These are phyloP conservation scores for Mortierella hygrophila DNA, from an alignment of 192 early-diverging fungal genomes.

Conservation along the genomic window DNA sequence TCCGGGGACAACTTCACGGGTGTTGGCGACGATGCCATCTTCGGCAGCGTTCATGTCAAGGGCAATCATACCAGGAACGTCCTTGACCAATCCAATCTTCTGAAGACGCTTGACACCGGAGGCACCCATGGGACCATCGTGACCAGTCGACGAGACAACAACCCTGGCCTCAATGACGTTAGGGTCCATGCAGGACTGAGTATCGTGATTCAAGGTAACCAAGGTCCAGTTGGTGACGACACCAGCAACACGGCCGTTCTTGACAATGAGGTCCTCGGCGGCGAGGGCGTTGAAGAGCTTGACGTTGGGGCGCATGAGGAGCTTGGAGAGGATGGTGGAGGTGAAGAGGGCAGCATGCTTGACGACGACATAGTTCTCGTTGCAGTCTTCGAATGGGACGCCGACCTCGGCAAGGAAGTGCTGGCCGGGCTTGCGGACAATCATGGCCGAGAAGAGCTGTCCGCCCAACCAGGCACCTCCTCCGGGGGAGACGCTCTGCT, in stretches of 20 bases:
- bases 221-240: constrained; percentile 84
- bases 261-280: constrained; percentile 79
- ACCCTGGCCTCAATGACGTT: constrained; percentile 75
- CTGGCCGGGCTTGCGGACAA: constrained; percentile 79
- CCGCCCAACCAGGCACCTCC: constrained; percentile 83
- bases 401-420: constrained; percentile 73
- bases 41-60: constrained; percentile 81
- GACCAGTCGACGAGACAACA: constrained; percentile 74
- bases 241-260: constrained; percentile 68
- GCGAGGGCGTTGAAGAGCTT: constrained; percentile 83
- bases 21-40: constrained; percentile 73
- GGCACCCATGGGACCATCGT: constrained; percentile 80
- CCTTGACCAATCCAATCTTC: constrained; percentile 67
- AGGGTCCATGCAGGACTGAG: constrained; percentile 80
- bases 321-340: constrained; percentile 76
- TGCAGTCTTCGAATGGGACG: constrained; percentile 76
- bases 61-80: constrained; percentile 71
- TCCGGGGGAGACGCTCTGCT: constrained; percentile 76
- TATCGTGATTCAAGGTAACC: constrained; percentile 70
- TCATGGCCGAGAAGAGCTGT: constrained; percentile 79
- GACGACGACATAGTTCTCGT: constrained; percentile 79
- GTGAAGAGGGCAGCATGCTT: constrained; percentile 83
- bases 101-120: constrained; percentile 75
- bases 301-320: constrained; percentile 72
- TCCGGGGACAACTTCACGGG: constrained; percentile 76